Base-by-base conservation (phyloP, 148 eudicot species). In the Gaultheria prostrata region DNA sequence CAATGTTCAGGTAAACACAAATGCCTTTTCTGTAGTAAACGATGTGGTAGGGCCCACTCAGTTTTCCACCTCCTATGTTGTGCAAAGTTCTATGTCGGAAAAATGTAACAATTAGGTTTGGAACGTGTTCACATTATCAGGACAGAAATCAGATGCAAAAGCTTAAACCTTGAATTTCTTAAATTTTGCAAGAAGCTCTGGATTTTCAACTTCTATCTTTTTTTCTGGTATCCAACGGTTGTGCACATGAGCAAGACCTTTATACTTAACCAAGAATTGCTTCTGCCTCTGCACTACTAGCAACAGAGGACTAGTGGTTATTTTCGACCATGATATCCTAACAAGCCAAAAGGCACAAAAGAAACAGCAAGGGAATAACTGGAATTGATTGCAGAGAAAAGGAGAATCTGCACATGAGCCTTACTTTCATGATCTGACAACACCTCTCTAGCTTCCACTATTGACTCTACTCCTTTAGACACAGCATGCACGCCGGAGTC, bases 231-330 rank as follows among this genome's bases (percentile, higher is more conserved):
- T 70, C 88, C 88, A 87, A 65, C 80, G 57, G 78, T 72, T 87
- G 83, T 87, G 88, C 28, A 87, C 81, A 59, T 84, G 88, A 26
- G 88, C 88, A 81, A 87, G 88, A 56, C 82, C 82, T 76, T 54
- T 87, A 76, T 84, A 84, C 79, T 87, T 84, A 1, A 81, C 86
- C 83, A 86, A 51, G 83, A 83, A 86, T 86, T 86, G 78, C 80
- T 76, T 86, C 79, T 86, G 77, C 77, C 73, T 35, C 77, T 71
- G 80, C 80, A 17, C 79, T 49, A 3, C 84, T 83, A 57, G 39
- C 28, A 80, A 7, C 49, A 80, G 18, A 75, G 20, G 49, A 79
- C 51, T 21, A 74, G 76, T 10, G 28, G 18, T 74, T 50, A 82
- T 35, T 50, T 24, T 56, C 79, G 45, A 48, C 57, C 35, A 74